These are phyloP conservation scores for Pseudocercospora pini-densiflorae DNA, from an alignment of 2,329 filamentous ascomycete species.

Conservation along the genomic window DNA sequence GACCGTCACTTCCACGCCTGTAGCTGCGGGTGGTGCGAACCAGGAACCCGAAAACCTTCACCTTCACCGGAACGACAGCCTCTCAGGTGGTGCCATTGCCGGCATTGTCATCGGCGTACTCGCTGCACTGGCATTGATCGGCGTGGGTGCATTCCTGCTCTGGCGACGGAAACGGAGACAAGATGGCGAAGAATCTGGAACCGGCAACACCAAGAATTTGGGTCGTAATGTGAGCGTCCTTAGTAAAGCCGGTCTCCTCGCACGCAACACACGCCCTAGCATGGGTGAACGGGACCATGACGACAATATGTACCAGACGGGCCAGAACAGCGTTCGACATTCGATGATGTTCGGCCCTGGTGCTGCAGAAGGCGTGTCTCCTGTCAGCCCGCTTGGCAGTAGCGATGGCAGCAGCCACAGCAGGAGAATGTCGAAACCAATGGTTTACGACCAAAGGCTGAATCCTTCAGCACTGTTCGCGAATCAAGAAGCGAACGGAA, in stretches of 20 bases:
- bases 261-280: conserved; percentile 28
- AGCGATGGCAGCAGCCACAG: conserved; percentile 29
- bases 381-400: conserved; percentile 39
- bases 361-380: conserved; percentile 33
- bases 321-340: conserved; percentile 39
- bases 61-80: conserved; percentile 28
- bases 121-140: conserved; percentile 43
- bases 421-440: conserved; percentile 48
- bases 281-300: conserved; percentile 36
- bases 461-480: conserved; percentile 54
- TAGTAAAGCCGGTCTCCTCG: conserved; percentile 52
- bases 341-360: conserved; percentile 37
- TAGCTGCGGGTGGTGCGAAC: conserved; percentile 25
- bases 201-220: conserved; percentile 27
- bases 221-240: conserved; percentile 53
- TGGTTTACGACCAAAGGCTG: conserved; percentile 54
- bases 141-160: conserved; percentile 45
- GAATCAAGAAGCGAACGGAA: conserved; percentile 49
- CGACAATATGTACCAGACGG: conserved; percentile 30
- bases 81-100: conserved; percentile 48
- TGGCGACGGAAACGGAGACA: conserved; percentile 43
- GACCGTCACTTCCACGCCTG: conserved; percentile 48
- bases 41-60: conserved; percentile 27
- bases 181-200: conserved; percentile 19
- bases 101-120: conserved; percentile 52